These are phyloP conservation scores for Scutellaria baicalensis DNA, from an alignment of 257 asterid genomes.

Conservation along the genomic window DNA sequence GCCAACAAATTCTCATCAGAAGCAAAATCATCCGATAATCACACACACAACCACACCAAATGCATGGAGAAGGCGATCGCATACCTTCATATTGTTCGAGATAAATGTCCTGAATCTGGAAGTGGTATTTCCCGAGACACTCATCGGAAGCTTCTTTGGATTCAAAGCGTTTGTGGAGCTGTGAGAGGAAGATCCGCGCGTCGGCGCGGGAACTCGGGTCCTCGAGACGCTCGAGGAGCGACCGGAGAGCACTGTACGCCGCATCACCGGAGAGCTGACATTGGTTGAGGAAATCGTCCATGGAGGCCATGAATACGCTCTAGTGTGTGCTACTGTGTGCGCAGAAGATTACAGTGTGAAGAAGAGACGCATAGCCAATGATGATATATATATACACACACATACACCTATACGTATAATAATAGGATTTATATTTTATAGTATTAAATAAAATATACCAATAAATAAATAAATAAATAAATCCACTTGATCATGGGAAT, in stretches of 20 bases:
- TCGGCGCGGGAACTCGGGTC: conserved; percentile 66
- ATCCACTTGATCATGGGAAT: too few relatives aligned
- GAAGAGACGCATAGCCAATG: neutral
- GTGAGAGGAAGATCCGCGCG: conserved; percentile 83
- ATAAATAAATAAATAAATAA: too few relatives aligned
- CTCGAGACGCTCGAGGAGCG: conserved; percentile 80
- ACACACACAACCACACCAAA: neutral
- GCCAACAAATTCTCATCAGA: neutral
- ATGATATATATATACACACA: too few relatives aligned
- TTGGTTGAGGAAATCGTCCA: conserved; percentile 72
- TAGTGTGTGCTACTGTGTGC: conserved; percentile 5
- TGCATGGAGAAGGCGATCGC: neutral
- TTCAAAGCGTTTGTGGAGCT: conserved; percentile 61
- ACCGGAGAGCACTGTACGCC: conserved; percentile 85
- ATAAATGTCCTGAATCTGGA: conserved; percentile 73
- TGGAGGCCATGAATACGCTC: conserved; percentile 19
- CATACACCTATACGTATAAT: too few relatives aligned
- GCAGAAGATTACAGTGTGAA: neutral
- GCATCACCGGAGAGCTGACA: conserved; percentile 82
- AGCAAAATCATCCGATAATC: conserved; percentile 8
- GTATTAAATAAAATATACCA: too few relatives aligned
- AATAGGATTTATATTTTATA: neutral
- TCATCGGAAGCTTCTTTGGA: conserved; percentile 49
- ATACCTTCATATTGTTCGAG: conserved; percentile 81
- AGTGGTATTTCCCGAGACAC: conserved; percentile 69